Conservation (phyloP, 163 green algal species). For the Chlorella variabilis region DNA sequence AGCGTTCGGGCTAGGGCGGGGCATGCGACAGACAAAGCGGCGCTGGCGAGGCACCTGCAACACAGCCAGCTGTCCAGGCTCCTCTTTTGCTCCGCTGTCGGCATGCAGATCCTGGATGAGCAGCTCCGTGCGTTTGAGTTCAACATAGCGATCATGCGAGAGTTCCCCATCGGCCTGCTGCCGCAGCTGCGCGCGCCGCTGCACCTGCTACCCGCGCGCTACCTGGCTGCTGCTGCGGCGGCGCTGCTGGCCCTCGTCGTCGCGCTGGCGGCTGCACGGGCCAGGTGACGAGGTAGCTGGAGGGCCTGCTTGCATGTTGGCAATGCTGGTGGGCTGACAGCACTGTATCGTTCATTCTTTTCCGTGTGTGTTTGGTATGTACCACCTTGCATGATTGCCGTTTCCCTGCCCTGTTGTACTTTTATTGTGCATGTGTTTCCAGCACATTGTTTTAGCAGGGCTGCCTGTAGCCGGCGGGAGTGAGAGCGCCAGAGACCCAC, state of each 20-base stretch:
- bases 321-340: no score
- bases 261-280: background rate
- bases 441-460: no score
- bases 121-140: constrained; percentile 30
- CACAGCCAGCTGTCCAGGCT: no score
- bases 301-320: background rate
- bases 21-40: background rate
- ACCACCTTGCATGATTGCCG: no score
- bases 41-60: no score
- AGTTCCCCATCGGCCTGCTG: constrained; percentile 17
- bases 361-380: no score
- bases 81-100: background rate
- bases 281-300: background rate
- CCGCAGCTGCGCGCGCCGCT: background rate
- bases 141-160: constrained; percentile 31
- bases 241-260: background rate
- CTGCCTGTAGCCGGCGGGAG: no score
- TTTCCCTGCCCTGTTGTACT: no score
- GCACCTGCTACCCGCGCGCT: background rate
- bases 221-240: background rate
- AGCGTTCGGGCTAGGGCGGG: background rate
- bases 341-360: no score
- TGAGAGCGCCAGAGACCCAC: no score
- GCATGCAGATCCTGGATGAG: constrained; percentile 40
- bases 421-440: no score